Percentiles rank a stretch among this genome's conserved stretches.
These are phyloP conservation scores for Termitomyces sp. DNA, from an alignment of 768 basidiomycete species.

Conservation along the genomic window DNA sequence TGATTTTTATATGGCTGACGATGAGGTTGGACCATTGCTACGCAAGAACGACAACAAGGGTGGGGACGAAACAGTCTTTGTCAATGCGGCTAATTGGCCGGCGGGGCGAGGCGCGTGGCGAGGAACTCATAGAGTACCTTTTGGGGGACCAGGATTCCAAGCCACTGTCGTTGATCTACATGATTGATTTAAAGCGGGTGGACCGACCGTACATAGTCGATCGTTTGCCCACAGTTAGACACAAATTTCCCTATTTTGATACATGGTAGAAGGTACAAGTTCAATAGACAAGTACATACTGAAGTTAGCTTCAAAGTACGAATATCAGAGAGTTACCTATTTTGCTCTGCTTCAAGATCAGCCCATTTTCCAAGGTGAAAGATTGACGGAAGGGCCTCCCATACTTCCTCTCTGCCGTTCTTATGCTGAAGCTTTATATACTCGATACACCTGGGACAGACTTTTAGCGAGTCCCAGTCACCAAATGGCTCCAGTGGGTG, in stretches of 20 bases:
- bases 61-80: constrained; percentile 29
- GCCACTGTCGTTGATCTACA: constrained; percentile 33
- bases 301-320: background rate
- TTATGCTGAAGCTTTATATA: constrained; percentile 23
- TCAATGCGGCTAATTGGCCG: constrained; percentile 39
- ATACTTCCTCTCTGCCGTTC: constrained; percentile 29
- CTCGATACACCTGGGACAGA: constrained; percentile 27
- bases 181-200: constrained; percentile 13
- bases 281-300: background rate
- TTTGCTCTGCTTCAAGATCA: constrained; percentile 28
- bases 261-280: background rate
- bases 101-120: constrained; percentile 20
- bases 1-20: background rate
- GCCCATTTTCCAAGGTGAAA: constrained; percentile 35
- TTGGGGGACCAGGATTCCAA: constrained; percentile 33
- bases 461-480: constrained; percentile 24
- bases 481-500: constrained; percentile 32
- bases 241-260: background rate
- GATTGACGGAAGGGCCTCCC: constrained; percentile 28
- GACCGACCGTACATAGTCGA: background rate
- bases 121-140: constrained; percentile 13
- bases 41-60: background rate
- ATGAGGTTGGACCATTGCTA: background rate
- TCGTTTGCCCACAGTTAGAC: background rate
- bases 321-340: constrained; percentile 14